A percentile compares a stretch with the other conserved stretches of the same genome.
phyloP scores from a whole-genome alignment of 129 eudicot species.

The Flaveria ramosissima region DNA sequence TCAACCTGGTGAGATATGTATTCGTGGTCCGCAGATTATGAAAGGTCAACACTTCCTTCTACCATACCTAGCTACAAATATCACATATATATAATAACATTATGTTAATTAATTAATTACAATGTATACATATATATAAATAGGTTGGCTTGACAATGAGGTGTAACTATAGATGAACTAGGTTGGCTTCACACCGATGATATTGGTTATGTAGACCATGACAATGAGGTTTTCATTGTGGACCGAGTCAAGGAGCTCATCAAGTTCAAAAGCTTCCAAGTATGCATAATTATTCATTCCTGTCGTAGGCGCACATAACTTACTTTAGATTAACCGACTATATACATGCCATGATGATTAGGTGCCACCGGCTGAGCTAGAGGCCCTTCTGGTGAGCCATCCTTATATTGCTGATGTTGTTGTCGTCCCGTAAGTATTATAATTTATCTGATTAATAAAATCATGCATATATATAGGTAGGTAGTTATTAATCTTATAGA shows the following conservation, averaged over 20 bases:
- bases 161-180: constrained; percentile 62
- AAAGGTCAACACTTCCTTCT: constrained; percentile 21
- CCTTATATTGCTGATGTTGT: constrained; percentile 76
- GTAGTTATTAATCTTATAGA: not conserved
- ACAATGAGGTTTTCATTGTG: constrained; percentile 76
- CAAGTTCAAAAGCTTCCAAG: constrained; percentile 72
- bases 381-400: constrained; percentile 69
- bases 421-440: constrained; percentile 71
- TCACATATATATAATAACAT: too few relatives aligned
- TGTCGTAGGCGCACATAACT: too few relatives aligned
- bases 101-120: too few relatives aligned
- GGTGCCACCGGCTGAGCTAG: constrained; percentile 91
- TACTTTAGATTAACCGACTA: too few relatives aligned
- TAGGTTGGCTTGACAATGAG: constrained; percentile 69
- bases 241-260: constrained; percentile 87
- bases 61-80: too few relatives aligned
- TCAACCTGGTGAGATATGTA: constrained; percentile 76
- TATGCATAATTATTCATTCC: too few relatives aligned
- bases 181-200: constrained; percentile 94
- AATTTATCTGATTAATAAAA: not conserved
- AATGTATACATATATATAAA: too few relatives aligned
- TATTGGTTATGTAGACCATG: constrained; percentile 77
- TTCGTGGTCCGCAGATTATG: constrained; percentile 86
- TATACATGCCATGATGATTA: constrained; percentile 1
- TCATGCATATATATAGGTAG: not conserved